A percentile compares a stretch with the other conserved stretches of the same genome.
Conservation (phyloP, 331 rosid genomes). For the Spiraea crenata region DNA sequence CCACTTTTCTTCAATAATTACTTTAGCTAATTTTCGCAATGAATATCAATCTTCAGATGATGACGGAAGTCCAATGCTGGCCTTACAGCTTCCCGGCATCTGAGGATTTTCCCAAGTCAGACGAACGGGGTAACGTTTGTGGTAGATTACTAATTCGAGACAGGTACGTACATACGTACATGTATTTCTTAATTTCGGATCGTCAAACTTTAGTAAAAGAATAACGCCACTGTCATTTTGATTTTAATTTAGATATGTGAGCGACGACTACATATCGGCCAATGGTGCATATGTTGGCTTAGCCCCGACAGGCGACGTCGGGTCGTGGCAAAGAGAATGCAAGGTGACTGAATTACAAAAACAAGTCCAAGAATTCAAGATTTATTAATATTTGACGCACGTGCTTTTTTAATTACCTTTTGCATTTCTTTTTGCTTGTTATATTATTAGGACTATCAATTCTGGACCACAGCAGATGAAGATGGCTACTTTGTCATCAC, state of each 20-base stretch:
- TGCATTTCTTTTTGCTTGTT: no score
- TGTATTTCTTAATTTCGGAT: not conserved
- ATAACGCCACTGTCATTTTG: not conserved
- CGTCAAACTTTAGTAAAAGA: no score
- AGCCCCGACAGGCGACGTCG: conserved; percentile 71
- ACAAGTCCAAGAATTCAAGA: no score
- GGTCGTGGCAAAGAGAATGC: conserved; percentile 92
- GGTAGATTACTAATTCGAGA: conserved; percentile 66
- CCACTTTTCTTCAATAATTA: not conserved
- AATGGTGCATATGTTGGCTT: conserved; percentile 70
- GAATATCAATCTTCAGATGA: conserved; percentile 32
- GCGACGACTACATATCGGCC: conserved; percentile 40
- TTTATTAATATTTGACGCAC: no score
- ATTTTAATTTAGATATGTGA: conserved; percentile 34
- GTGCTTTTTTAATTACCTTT: no score
- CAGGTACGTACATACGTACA: conserved; percentile 35
- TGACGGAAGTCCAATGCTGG: conserved; percentile 68
- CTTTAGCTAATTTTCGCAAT: no score
- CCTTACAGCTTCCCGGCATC: conserved; percentile 82
- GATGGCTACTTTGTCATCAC: conserved; percentile 32
- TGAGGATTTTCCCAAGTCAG: conserved; percentile 59
- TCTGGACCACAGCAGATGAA: conserved; percentile 38
- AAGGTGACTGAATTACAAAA: conserved; percentile 43
- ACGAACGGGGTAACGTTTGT: conserved; percentile 56
- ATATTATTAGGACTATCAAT: conserved; percentile 35